These are phyloP conservation scores for Astrocystis sublimbata DNA, from an alignment of 495 filamentous ascomycete genomes.

Conservation along the genomic window DNA sequence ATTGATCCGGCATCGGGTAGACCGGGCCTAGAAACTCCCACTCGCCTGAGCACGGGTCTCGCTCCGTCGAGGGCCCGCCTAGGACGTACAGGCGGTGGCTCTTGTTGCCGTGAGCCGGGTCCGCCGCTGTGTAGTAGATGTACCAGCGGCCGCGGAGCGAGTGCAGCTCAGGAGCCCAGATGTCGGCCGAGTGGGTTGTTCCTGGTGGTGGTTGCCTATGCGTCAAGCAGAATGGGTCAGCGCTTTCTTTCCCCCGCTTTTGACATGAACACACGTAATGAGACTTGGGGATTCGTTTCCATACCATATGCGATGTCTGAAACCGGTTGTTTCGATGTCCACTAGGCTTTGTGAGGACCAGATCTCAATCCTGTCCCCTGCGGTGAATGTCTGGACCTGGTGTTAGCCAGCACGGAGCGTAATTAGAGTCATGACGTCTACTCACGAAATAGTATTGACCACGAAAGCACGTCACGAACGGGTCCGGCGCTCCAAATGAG, in stretches of 20 bases:
- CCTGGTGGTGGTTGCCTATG: conserved; percentile 34
- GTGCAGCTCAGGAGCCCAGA: conserved; percentile 38
- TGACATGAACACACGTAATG: neutral
- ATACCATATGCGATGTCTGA: conserved; percentile 34
- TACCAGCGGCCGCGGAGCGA: conserved; percentile 35
- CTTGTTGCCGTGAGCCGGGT: conserved; percentile 28
- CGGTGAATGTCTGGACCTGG: conserved; percentile 28
- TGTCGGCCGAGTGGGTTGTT: conserved; percentile 32
- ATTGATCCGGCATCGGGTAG: conserved; percentile 29
- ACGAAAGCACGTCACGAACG: conserved; percentile 28
- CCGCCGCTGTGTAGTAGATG: conserved; percentile 34
- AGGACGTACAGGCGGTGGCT: conserved; percentile 37
- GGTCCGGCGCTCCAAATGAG: conserved; percentile 32
- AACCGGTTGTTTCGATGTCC: conserved; percentile 30
- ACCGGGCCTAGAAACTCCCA: conserved; percentile 36
- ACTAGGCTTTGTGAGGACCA: conserved; percentile 32
- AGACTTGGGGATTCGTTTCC: neutral
- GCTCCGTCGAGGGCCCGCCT: conserved; percentile 27
- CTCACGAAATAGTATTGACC: conserved; percentile 33
- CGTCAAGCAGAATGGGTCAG: neutral
- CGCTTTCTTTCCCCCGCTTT: neutral
- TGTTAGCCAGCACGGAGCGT: neutral
- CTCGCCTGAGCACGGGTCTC: conserved; percentile 28
- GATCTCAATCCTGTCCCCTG: conserved; percentile 36
- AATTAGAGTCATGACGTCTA: neutral